Evolutionary conservation across 129 eudicot genomes (phyloP).

Genomic region (Flaveria sonorensis): DNA sequence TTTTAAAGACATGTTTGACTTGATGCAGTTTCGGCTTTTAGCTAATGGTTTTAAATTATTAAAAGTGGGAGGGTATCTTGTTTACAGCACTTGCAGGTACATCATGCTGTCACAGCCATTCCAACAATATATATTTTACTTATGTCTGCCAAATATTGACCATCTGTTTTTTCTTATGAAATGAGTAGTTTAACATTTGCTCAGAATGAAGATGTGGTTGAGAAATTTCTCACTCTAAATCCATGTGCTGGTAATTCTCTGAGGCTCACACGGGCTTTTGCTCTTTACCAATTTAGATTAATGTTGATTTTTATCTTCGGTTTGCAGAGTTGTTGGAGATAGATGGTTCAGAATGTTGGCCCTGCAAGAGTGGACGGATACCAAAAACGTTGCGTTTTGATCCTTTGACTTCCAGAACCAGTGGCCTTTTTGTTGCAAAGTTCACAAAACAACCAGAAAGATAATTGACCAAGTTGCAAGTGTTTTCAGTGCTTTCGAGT

Average conservation of each 20-base stretch:
- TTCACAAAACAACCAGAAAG: constrained; percentile 57
- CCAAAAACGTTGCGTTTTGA: constrained; percentile 87
- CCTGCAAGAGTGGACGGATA: constrained; percentile 69
- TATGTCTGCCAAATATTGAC: constrained; percentile 21
- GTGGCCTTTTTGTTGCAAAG: constrained; percentile 98
- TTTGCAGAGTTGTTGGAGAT: constrained; percentile 79
- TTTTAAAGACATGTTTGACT: constrained; percentile 13
- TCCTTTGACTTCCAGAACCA: constrained; percentile 77
- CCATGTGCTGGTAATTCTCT: constrained; percentile 60
- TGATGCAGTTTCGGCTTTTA: constrained; percentile 74
- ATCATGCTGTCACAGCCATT: background rate
- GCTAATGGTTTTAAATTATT: constrained; percentile 82
- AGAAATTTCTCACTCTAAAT: constrained; percentile 67
- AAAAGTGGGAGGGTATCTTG: constrained; percentile 79
- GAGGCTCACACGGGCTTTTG: background rate
- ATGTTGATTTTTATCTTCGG: background rate
- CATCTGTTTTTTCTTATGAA: background rate
- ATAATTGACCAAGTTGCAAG: constrained; percentile 24
- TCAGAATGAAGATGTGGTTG: constrained; percentile 89
- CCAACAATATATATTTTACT: background rate
- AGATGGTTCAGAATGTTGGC: constrained; percentile 66
- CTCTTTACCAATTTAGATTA: background rate
- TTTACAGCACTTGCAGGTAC: constrained; percentile 98
- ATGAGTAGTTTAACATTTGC: constrained; percentile 76
- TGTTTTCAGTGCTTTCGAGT: background rate